A percentile compares a stretch with the other conserved stretches of the same genome.
Evolutionary conservation across 768 basidiomycete genomes (phyloP).

Genomic region (Collybiopsis luxurians): DNA sequence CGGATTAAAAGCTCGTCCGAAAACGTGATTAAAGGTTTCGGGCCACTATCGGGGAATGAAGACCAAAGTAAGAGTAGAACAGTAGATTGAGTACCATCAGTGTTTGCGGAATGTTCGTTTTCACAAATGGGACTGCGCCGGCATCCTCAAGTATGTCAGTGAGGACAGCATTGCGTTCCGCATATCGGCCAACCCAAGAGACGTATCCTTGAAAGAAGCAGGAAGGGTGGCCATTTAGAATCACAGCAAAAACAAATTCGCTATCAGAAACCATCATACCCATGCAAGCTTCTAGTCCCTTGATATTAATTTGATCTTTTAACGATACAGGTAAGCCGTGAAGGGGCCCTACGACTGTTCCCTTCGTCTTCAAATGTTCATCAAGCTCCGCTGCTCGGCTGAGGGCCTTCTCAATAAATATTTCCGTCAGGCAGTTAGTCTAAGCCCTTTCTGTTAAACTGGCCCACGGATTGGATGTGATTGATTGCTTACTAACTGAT

Average conservation of each 20-base stretch:
- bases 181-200: constrained; percentile 63
- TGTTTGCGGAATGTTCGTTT: constrained; percentile 77
- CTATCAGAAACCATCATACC: constrained; percentile 31
- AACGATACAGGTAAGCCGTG: constrained; percentile 75
- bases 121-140: constrained; percentile 72
- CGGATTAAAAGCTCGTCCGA: constrained; percentile 78
- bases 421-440: constrained; percentile 82
- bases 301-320: constrained; percentile 71
- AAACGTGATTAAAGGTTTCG: constrained; percentile 78
- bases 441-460: constrained; percentile 20
- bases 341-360: constrained; percentile 64
- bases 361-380: constrained; percentile 55
- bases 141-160: constrained; percentile 62
- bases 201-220: constrained; percentile 53
- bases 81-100: constrained; percentile 51
- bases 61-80: background rate
- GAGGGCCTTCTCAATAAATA: constrained; percentile 74
- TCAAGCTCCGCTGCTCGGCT: constrained; percentile 66
- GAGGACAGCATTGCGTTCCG: constrained; percentile 57
- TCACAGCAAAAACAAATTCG: background rate
- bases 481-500: constrained; percentile 61
- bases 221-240: too few species aligned
- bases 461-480: too few species aligned
- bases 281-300: constrained; percentile 69
- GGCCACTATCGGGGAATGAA: constrained; percentile 47